Percentiles rank a stretch among this genome's conserved stretches.
These are phyloP conservation scores for Phytophthora cryptogea DNA, from an alignment of 352 stramenopile species.

Conservation along the genomic window DNA sequence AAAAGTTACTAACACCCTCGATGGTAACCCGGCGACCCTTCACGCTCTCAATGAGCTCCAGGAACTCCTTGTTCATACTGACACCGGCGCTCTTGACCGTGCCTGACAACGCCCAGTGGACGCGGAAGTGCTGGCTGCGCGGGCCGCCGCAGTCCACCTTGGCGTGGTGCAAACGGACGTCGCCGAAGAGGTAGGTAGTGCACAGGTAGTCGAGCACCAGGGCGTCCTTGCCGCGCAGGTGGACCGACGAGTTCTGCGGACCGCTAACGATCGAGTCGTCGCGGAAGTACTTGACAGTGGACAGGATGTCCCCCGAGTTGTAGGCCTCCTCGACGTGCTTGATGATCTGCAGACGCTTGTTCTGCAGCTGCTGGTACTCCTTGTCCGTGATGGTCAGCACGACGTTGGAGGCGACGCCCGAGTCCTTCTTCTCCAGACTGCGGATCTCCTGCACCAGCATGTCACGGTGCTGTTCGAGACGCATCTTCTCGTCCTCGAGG, in stretches of 20 bases:
- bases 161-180: constrained; percentile 76
- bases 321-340: constrained; percentile 81
- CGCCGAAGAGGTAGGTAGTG: constrained; percentile 81
- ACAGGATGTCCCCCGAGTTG: constrained; percentile 78
- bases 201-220: constrained; percentile 88
- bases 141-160: constrained; percentile 85
- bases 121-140: constrained; percentile 85
- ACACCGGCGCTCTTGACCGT: constrained; percentile 75
- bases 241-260: constrained; percentile 84
- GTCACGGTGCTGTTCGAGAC: constrained; percentile 84
- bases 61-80: constrained; percentile 90
- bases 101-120: constrained; percentile 84
- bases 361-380: constrained; percentile 80
- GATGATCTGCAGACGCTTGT: constrained; percentile 79
- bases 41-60: constrained; percentile 85
- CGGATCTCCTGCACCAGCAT: constrained; percentile 88
- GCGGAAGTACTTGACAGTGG: constrained; percentile 81
- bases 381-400: constrained; percentile 80
- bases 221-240: constrained; percentile 80
- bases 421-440: constrained; percentile 82
- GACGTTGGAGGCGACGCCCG: constrained; percentile 38
- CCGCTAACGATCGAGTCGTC: constrained; percentile 89
- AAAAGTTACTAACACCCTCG: constrained; percentile 89
- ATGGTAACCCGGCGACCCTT: constrained; percentile 80
- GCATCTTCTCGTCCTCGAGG: constrained; percentile 88